Evolutionary conservation across 805 yeast species (phyloP).

Genomic region (Limtongia smithiae): DNA sequence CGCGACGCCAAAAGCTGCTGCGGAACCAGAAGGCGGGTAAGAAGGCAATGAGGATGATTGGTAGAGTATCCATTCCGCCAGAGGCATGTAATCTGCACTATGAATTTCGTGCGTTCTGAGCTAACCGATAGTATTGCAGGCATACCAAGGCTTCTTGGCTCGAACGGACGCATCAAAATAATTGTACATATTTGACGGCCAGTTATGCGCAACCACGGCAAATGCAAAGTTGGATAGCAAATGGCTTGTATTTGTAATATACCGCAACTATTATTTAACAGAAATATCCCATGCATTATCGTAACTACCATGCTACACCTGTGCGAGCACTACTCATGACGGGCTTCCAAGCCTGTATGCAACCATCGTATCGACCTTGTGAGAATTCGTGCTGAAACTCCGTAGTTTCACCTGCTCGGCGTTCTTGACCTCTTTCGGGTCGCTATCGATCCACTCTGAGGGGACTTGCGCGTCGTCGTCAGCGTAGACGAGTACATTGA

Average conservation of each 20-base stretch:
- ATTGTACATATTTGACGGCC: too few relatives aligned
- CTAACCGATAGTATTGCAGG: conserved; percentile 1
- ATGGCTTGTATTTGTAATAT: too few relatives aligned
- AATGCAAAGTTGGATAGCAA: too few relatives aligned
- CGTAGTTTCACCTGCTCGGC: conserved; percentile 68
- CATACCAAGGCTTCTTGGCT: conserved; percentile 31
- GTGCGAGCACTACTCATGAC: too few relatives aligned
- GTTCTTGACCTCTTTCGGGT: conserved; percentile 52
- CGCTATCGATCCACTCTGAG: conserved; percentile 80
- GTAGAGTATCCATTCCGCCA: conserved; percentile 58
- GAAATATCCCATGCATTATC: too few relatives aligned
- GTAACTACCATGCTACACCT: too few relatives aligned
- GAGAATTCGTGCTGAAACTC: conserved; percentile 62
- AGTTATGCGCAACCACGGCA: too few relatives aligned
- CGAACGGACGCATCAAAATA: conserved; percentile 13
- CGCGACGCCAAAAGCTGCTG: conserved; percentile 82
- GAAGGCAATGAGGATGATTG: conserved; percentile 73
- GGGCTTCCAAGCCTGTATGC: conserved; percentile 45
- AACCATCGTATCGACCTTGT: conserved; percentile 70
- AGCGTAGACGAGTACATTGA: conserved; percentile 80
- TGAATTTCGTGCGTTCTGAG: not conserved
- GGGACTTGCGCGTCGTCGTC: conserved; percentile 62
- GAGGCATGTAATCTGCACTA: conserved; percentile 13
- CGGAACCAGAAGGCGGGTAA: conserved; percentile 93
- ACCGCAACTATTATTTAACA: too few relatives aligned